Percentiles rank a stretch among this genome's conserved stretches.
Conservation (phyloP, 768 basidiomycete genomes). For the Hortiboletus campestris region DNA sequence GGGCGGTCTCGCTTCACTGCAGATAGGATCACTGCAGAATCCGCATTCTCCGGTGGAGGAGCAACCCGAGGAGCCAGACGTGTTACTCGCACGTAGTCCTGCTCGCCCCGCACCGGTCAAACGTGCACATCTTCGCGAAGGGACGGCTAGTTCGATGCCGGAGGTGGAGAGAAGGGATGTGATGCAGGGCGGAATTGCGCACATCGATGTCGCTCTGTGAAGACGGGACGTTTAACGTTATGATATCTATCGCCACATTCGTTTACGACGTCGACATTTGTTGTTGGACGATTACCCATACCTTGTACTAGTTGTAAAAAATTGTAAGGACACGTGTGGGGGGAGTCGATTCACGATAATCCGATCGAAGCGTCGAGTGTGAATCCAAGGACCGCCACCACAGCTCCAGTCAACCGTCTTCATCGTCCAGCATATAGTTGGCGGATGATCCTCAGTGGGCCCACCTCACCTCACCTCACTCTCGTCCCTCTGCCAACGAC, state of each 20-base stretch:
- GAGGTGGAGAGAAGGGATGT: conserved; percentile 25
- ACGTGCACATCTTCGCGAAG: conserved; percentile 24
- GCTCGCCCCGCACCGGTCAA: not conserved
- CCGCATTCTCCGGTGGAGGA: conserved; percentile 24
- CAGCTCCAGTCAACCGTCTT: not conserved
- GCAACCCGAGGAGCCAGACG: not conserved
- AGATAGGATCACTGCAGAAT: conserved; percentile 13
- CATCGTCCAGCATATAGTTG: too few relatives aligned
- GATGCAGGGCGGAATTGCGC: conserved; percentile 23
- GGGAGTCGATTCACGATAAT: conserved; percentile 19
- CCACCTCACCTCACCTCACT: too few relatives aligned
- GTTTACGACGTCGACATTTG: too few relatives aligned
- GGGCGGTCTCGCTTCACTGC: conserved; percentile 12
- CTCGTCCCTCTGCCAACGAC: too few relatives aligned
- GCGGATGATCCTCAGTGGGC: not conserved
- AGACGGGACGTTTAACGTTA: conserved; percentile 7
- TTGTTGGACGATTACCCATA: too few relatives aligned
- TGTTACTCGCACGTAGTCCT: not conserved
- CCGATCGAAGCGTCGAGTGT: conserved; percentile 17
- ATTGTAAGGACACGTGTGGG: conserved; percentile 5
- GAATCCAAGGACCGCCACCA: conserved; percentile 13
- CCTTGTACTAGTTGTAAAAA: too few relatives aligned
- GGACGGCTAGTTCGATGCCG: conserved; percentile 14
- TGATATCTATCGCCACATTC: conserved; percentile 12
- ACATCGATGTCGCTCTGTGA: conserved; percentile 27